A percentile compares a stretch with the other conserved stretches of the same genome.
phyloP scores from a whole-genome alignment of 2,329 filamentous ascomycete species.

The Paraphaeosphaeria sporulosa region DNA sequence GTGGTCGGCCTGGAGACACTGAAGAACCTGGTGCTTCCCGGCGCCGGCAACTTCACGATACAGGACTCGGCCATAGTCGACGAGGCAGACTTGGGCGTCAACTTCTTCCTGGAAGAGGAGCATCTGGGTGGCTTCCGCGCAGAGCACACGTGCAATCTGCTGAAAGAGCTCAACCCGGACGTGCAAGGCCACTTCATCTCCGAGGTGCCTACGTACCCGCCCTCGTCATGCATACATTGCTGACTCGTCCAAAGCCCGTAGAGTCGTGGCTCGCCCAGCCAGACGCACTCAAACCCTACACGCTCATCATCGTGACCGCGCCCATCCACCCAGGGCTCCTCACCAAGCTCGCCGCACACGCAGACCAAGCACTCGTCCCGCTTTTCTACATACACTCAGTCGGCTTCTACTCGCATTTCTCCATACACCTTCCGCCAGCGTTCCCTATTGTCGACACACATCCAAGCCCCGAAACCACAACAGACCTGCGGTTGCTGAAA shows the following conservation, averaged over 20 bases:
- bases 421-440: constrained; percentile 75
- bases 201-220: constrained; percentile 54
- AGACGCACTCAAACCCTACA: constrained; percentile 58
- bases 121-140: constrained; percentile 80
- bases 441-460: constrained; percentile 97
- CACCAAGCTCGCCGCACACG: constrained; percentile 58
- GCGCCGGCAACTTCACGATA: constrained; percentile 91
- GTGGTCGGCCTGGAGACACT: constrained; percentile 89
- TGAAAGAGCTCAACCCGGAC: constrained; percentile 91
- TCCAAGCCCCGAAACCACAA: constrained; percentile 83
- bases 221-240: constrained; percentile 6
- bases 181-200: constrained; percentile 77
- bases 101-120: constrained; percentile 90
- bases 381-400: constrained; percentile 85
- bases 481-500: constrained; percentile 81
- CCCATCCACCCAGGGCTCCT: constrained; percentile 65
- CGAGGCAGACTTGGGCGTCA: constrained; percentile 87
- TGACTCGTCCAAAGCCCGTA: constrained; percentile 46
- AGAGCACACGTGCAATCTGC: constrained; percentile 75
- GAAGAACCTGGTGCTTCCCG: constrained; percentile 95
- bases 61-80: constrained; percentile 80
- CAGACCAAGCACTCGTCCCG: constrained; percentile 69
- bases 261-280: constrained; percentile 54
- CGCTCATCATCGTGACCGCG: constrained; percentile 67
- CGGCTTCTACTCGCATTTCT: constrained; percentile 91